Evolutionary conservation across 768 basidiomycete genomes (phyloP).

Genomic region (Boletus tomentosulus): DNA sequence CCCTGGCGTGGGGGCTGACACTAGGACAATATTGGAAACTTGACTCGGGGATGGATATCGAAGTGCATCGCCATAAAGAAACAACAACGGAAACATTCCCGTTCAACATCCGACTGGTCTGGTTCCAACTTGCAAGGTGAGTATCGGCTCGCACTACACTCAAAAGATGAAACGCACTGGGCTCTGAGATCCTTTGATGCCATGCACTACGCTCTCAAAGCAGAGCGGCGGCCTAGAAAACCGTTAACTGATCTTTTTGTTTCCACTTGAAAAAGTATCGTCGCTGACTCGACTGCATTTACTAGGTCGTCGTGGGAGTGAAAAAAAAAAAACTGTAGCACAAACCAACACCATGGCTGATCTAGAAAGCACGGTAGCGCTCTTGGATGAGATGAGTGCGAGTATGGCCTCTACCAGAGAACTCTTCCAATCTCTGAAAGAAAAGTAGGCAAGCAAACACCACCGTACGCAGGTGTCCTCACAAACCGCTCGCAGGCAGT

Average conservation of each 20-base stretch:
- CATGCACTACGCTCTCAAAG: conserved; percentile 46
- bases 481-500: conserved; percentile 22
- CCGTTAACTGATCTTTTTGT: conserved; percentile 49
- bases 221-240: conserved; percentile 61
- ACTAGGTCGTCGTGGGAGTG: neutral
- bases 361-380: conserved; percentile 13
- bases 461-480: conserved; percentile 9
- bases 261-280: neutral
- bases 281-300: conserved; percentile 9
- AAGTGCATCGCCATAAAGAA: conserved; percentile 12
- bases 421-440: conserved; percentile 47
- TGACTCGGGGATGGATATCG: conserved; percentile 15
- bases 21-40: conserved; percentile 12
- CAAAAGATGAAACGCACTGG: conserved; percentile 57
- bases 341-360: conserved; percentile 14
- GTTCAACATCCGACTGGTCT: neutral
- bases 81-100: neutral
- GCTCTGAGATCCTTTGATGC: conserved; percentile 51
- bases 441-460: conserved; percentile 42
- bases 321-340: neutral
- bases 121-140: neutral
- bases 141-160: conserved; percentile 1
- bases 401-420: conserved; percentile 61
- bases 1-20: conserved; percentile 2
- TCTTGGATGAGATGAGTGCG: conserved; percentile 53